Evolutionary conservation across 2,329 filamentous ascomycete species (phyloP).

Genomic region (Ophiostoma sp.): DNA sequence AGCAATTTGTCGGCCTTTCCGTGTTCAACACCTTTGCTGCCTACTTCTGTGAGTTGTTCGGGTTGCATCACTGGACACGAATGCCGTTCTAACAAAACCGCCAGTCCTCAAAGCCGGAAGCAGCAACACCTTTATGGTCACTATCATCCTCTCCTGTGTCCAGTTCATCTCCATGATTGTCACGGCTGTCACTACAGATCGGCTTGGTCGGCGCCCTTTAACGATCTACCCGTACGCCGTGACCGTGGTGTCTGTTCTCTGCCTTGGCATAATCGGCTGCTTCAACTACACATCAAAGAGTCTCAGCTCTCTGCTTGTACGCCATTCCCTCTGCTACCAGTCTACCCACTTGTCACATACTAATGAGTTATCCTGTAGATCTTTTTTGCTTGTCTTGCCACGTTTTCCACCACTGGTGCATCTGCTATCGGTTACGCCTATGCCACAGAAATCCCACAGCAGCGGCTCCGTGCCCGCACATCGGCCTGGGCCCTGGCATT

Average conservation of each 20-base stretch:
- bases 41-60: background rate
- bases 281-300: background rate
- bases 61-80: too few relatives aligned
- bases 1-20: slow-evolving; percentile 37
- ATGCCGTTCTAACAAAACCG: background rate
- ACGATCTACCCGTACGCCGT: background rate
- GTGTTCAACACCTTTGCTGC: background rate
- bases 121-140: slow-evolving; percentile 39
- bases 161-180: slow-evolving; percentile 40
- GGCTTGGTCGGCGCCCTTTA: background rate
- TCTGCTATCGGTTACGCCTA: slow-evolving; percentile 42
- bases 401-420: slow-evolving; percentile 39
- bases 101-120: slow-evolving; percentile 35
- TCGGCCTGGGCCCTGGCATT: slow-evolving; percentile 36
- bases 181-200: slow-evolving; percentile 29
- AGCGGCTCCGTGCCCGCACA: slow-evolving; percentile 38
- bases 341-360: background rate
- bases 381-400: slow-evolving; percentile 21
- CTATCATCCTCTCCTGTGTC: slow-evolving; percentile 38
- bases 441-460: slow-evolving; percentile 38
- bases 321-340: background rate
- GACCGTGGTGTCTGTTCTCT: background rate
- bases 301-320: background rate
- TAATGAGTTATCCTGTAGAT: background rate
- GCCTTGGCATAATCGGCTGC: background rate